Evolutionary conservation across 768 basidiomycete genomes (phyloP).

Genomic region (Phylloporus sp.): DNA sequence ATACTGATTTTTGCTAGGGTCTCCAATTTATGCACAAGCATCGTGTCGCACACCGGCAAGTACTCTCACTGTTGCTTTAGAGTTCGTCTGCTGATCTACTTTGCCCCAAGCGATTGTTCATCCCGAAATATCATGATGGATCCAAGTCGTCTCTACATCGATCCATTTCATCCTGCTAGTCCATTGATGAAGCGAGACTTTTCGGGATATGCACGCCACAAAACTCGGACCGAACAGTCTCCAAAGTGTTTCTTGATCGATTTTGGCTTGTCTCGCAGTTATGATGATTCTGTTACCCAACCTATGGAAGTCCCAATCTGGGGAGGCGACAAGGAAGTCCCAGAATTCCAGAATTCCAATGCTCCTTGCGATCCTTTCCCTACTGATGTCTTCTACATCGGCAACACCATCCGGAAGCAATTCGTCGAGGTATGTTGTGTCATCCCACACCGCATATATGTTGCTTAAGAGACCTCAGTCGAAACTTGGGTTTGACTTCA

Average conservation of each 20-base stretch:
- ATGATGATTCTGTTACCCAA: constrained; percentile 17
- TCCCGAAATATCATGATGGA: constrained; percentile 35
- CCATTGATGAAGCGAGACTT: constrained; percentile 17
- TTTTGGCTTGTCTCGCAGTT: constrained; percentile 26
- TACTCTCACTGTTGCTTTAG: not conserved
- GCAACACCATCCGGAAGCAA: constrained; percentile 32
- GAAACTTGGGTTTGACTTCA: constrained; percentile 24
- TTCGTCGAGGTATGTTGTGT: constrained; percentile 27
- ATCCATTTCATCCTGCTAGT: constrained; percentile 27
- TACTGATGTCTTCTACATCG: constrained; percentile 41
- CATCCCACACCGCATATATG: not conserved
- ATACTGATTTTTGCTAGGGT: constrained; percentile 9
- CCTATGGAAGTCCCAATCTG: constrained; percentile 28
- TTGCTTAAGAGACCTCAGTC: not conserved
- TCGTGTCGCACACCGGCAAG: constrained; percentile 13
- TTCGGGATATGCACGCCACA: constrained; percentile 13
- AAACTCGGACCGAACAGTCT: constrained; percentile 16
- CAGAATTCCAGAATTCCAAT: constrained; percentile 29
- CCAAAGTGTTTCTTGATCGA: constrained; percentile 14
- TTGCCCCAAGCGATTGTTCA: constrained; percentile 23
- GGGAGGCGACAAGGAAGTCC: constrained; percentile 40
- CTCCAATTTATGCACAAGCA: constrained; percentile 25
- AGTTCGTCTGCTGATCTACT: not conserved
- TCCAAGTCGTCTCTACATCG: constrained; percentile 18
- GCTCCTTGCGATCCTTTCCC: constrained; percentile 36